Evolutionary conservation across 768 basidiomycete genomes (phyloP).

Genomic region (Leccinum disarticulatum): DNA sequence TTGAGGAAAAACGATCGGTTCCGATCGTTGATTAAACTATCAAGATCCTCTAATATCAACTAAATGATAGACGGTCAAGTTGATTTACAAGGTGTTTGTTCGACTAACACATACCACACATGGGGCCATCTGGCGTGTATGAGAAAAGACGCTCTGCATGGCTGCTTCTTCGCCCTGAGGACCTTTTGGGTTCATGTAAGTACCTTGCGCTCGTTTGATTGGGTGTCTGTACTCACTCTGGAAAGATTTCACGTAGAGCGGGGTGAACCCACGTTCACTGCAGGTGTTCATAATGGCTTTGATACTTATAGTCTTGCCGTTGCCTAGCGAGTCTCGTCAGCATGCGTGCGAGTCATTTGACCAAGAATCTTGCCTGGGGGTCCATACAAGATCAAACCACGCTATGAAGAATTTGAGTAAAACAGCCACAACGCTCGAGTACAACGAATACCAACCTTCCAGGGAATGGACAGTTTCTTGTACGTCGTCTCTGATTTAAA

Average conservation of each 20-base stretch:
- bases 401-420: constrained; percentile 38
- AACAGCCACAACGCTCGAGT: not conserved
- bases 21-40: constrained; percentile 72
- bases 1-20: constrained; percentile 91
- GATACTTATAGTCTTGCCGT: constrained; percentile 82
- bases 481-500: constrained; percentile 74
- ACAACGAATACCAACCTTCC: constrained; percentile 56
- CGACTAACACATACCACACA: constrained; percentile 55
- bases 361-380: constrained; percentile 55
- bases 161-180: constrained; percentile 61
- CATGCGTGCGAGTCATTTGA: not conserved
- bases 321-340: constrained; percentile 45
- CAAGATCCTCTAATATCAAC: constrained; percentile 61
- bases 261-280: constrained; percentile 57
- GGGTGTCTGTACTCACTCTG: constrained; percentile 44
- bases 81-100: constrained; percentile 22
- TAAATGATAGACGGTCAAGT: constrained; percentile 2
- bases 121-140: constrained; percentile 69
- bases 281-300: constrained; percentile 81
- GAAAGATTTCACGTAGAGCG: constrained; percentile 84
- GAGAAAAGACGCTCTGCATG: constrained; percentile 67
- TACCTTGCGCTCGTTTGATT: not conserved
- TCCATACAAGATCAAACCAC: constrained; percentile 80
- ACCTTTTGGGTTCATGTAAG: constrained; percentile 35
- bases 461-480: constrained; percentile 72